Evolutionary conservation across 805 yeast genomes (phyloP).

Genomic region (Ogataea philodendri): DNA sequence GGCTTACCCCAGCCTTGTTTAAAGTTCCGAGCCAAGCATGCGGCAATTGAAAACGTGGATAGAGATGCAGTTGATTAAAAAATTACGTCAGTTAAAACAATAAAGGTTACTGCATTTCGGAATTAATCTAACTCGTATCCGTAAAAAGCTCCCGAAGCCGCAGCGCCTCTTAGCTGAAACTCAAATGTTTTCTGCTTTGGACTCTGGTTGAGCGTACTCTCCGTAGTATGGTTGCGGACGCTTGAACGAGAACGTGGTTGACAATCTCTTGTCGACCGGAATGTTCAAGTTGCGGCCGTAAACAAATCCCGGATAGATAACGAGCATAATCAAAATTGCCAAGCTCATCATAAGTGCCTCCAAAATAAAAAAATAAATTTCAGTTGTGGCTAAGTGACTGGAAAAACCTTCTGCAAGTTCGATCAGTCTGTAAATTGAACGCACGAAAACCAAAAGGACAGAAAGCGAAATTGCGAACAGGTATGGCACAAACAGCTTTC

Average conservation of each 20-base stretch:
- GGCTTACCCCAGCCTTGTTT: no score
- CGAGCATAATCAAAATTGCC: slow-evolving; percentile 43
- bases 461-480: slow-evolving; percentile 44
- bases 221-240: background rate
- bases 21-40: no score
- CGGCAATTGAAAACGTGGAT: no score
- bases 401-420: slow-evolving; percentile 70
- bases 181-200: background rate
- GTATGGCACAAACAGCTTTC: slow-evolving; percentile 38
- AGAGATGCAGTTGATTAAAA: no score
- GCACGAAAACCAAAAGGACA: slow-evolving; percentile 49
- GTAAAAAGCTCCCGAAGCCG: no score
- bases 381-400: slow-evolving; percentile 60
- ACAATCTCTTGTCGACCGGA: slow-evolving; percentile 14
- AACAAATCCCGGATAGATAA: slow-evolving; percentile 60
- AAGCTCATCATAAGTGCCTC: slow-evolving; percentile 59
- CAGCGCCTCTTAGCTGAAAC: no score
- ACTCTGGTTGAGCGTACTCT: background rate
- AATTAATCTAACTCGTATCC: no score
- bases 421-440: slow-evolving; percentile 68
- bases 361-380: slow-evolving; percentile 51
- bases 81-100: no score
- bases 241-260: slow-evolving; percentile 6
- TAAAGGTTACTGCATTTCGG: no score
- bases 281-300: slow-evolving; percentile 31